Evolutionary conservation across 495 filamentous ascomycete genomes (phyloP), one percentile per base, ranked within the genome.

Genomic region (Sporormia fimetaria): DNA sequence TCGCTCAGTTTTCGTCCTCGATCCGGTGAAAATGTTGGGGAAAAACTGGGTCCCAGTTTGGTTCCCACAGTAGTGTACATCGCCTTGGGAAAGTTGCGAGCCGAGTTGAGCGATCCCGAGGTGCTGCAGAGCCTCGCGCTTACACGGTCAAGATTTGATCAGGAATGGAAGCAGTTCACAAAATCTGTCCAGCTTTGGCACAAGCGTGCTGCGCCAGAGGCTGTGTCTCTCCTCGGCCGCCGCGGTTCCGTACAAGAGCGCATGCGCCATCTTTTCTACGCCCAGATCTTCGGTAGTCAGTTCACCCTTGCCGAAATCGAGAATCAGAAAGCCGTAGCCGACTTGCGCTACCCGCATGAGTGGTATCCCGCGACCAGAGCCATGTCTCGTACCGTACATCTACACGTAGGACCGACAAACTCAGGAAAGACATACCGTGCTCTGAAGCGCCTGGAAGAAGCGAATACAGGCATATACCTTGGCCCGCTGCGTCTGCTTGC

Each of bases 371-470:
- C 66, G 4, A 82, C 92, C 15, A 73, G 92, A 33, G 65, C 74
- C 14, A 63, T 87, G 40, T 79, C 87, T 56, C 71, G 92, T 24
- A 88, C 74, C 2, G 71, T 95, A 40, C 82, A 95, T 66, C 65
- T 99, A 6, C 92, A 99, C 56, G 87, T 99, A 31, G 92, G 92
- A 1, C 92, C 92, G 0, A 99, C 92, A 2, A 99, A 99, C 62
- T 95, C 87, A 4, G 92, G 92, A 40, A 99, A 99, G 63, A 99
- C 92, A 2, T 96, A 96, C 60, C 80, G 86, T 57, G 92, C 92
- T 3, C 61, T 99, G 36, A 78, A 94, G 61, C 72, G 80, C n/a
- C 73, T 99, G 6, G 80, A 92, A 58, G 62, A 71, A 23, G 75
- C 79, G 20, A 70, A 76, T 27, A 70, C 67, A 15, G 92, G 92